phyloP scores from a whole-genome alignment of 2,329 filamentous ascomycete genomes.

The Coniochaeta sp. region DNA sequence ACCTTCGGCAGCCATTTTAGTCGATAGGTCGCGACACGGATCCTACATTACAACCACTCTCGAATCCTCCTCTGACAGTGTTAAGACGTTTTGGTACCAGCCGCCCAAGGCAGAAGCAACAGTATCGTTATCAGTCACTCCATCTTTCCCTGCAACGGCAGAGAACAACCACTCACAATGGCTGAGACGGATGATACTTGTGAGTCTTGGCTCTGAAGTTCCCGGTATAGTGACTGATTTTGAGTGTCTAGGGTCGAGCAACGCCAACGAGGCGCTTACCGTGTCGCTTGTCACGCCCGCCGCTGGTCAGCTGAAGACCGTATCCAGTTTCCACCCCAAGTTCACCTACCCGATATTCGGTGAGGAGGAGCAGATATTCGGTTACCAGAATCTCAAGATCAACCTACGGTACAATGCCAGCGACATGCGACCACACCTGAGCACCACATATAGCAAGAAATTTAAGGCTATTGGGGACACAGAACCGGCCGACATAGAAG shows the following conservation, averaged over 20 bases:
- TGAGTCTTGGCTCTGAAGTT: background rate
- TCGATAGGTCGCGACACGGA: background rate
- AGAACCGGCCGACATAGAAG: constrained; percentile 61
- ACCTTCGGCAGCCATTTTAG: background rate
- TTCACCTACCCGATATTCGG: constrained; percentile 92
- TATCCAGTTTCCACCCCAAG: constrained; percentile 69
- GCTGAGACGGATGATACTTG: background rate
- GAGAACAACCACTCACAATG: background rate
- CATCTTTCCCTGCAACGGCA: background rate
- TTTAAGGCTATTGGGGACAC: constrained; percentile 61
- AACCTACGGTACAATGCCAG: constrained; percentile 58
- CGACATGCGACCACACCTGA: constrained; percentile 72
- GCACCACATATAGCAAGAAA: constrained; percentile 64
- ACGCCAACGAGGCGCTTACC: constrained; percentile 54
- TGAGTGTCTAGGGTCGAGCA: constrained; percentile 40
- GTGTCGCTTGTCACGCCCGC: constrained; percentile 51
- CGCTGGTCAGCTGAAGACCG: constrained; percentile 39
- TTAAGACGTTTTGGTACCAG: background rate
- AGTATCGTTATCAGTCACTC: background rate
- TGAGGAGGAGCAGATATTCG: constrained; percentile 86
- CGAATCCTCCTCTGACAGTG: background rate
- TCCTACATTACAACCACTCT: background rate
- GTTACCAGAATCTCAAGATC: constrained; percentile 76
- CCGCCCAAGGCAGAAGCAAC: background rate
- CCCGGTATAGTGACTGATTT: constrained; percentile 4